These are phyloP conservation scores for Penicillium nucicola DNA, from an alignment of 495 filamentous ascomycete genomes.

Conservation along the genomic window DNA sequence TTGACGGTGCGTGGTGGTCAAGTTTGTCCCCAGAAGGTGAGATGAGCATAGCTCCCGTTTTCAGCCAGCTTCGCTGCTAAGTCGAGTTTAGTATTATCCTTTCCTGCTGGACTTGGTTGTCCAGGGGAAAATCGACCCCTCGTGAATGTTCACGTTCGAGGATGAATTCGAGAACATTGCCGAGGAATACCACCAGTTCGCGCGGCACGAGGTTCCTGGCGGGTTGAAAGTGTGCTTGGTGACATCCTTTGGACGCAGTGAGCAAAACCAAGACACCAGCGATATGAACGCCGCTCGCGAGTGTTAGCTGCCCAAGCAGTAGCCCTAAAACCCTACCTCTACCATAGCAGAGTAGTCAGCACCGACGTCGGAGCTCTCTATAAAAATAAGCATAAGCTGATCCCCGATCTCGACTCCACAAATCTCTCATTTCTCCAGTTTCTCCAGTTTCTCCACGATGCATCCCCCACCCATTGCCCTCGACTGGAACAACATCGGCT, in stretches of 20 bases:
- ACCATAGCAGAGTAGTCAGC: too few species aligned
- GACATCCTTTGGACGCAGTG: constrained; percentile 21
- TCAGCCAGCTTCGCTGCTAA: neutral
- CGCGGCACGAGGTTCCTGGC: constrained; percentile 20
- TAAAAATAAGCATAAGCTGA: neutral
- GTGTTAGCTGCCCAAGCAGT: too few species aligned
- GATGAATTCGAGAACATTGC: constrained; percentile 28
- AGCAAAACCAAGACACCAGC: neutral
- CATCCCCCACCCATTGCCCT: constrained; percentile 72
- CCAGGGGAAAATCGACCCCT: constrained; percentile 23
- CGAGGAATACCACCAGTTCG: constrained; percentile 18
- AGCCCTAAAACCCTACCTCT: too few species aligned
- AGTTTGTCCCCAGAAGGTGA: constrained; percentile 21
- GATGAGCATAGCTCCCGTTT: neutral
- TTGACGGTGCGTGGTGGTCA: constrained; percentile 28
- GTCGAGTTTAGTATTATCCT: constrained; percentile 21
- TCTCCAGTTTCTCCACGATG: constrained; percentile 41
- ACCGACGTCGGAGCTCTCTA: neutral
- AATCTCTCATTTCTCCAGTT: neutral
- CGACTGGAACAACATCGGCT: constrained; percentile 91
- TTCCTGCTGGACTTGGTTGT: constrained; percentile 24
- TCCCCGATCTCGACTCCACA: neutral
- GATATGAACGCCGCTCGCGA: constrained; percentile 2
- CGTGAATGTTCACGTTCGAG: constrained; percentile 29
- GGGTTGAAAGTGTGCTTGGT: constrained; percentile 25